Percentiles rank a stretch among this genome's conserved stretches.
phyloP scores from a whole-genome alignment of 169 alveolate species.

The Babesia bovis region DNA sequence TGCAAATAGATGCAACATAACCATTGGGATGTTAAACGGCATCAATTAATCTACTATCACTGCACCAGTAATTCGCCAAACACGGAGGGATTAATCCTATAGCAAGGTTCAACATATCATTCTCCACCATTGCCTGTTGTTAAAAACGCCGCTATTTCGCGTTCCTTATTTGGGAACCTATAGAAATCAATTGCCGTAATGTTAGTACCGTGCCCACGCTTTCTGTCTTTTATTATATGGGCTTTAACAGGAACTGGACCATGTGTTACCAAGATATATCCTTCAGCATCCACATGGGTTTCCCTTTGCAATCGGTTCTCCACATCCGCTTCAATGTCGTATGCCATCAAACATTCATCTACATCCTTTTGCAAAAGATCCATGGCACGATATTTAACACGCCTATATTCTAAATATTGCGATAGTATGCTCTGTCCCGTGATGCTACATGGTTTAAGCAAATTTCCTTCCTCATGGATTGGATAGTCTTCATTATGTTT shows the following conservation, averaged over 20 bases:
- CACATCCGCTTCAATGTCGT: slow-evolving; percentile 42
- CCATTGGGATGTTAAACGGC: too few relatives aligned
- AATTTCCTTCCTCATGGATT: too few relatives aligned
- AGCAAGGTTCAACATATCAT: too few relatives aligned
- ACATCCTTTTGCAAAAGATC: slow-evolving; percentile 56
- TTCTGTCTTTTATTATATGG: neutral
- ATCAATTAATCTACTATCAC: too few relatives aligned
- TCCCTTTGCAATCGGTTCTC: slow-evolving; percentile 32
- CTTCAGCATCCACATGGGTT: slow-evolving; percentile 57
- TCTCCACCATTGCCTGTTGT: too few relatives aligned
- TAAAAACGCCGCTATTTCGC: too few relatives aligned
- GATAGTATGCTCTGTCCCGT: too few relatives aligned
- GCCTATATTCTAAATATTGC: slow-evolving; percentile 1
- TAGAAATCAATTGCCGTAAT: slow-evolving; percentile 19
- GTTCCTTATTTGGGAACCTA: neutral
- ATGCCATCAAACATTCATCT: slow-evolving; percentile 53
- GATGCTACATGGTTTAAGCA: too few relatives aligned
- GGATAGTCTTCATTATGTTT: too few relatives aligned
- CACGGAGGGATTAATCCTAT: too few relatives aligned
- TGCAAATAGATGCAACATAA: too few relatives aligned
- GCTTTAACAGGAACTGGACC: slow-evolving; percentile 53
- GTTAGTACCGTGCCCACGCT: neutral
- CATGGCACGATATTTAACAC: slow-evolving; percentile 28
- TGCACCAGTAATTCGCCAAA: too few relatives aligned
- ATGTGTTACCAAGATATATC: slow-evolving; percentile 48